Evolutionary conservation across 805 yeast genomes (phyloP).

Genomic region (Saccharomycopsis amapae): DNA sequence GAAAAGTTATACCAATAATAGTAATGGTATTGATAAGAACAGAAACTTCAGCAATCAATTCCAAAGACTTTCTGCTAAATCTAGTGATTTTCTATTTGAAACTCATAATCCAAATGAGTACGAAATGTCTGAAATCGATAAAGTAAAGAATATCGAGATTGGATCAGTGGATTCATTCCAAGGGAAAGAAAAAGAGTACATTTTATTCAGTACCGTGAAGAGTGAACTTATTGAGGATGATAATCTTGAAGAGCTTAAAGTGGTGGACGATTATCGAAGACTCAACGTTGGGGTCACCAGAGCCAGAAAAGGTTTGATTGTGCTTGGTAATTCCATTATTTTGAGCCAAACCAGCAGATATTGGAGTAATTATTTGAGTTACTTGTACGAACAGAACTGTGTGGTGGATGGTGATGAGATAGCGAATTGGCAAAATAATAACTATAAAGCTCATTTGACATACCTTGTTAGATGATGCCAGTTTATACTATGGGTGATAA

Average conservation of each 20-base stretch:
- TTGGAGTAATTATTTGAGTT: constrained; percentile 18
- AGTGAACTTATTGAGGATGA: constrained; percentile 22
- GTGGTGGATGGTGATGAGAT: constrained; percentile 16
- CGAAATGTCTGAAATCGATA: constrained; percentile 34
- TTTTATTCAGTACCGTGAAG: constrained; percentile 35
- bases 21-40: background rate
- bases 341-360: constrained; percentile 9
- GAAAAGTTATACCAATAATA: background rate
- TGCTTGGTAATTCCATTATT: constrained; percentile 36
- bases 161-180: constrained; percentile 39
- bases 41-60: background rate
- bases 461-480: constrained; percentile 10
- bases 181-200: constrained; percentile 37
- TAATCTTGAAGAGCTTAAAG: constrained; percentile 15
- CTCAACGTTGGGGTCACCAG: constrained; percentile 42
- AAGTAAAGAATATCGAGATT: constrained; percentile 29
- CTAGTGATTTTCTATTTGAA: constrained; percentile 20
- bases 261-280: constrained; percentile 31
- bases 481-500: too few species aligned
- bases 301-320: constrained; percentile 36
- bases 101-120: constrained; percentile 20
- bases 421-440: constrained; percentile 5
- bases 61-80: constrained; percentile 3
- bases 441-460: constrained; percentile 14
- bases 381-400: constrained; percentile 17